Percentiles rank a stretch among this genome's conserved stretches.
These are phyloP conservation scores for Phytophthora nicotianae DNA, from an alignment of 352 stramenopile species.

Conservation along the genomic window DNA sequence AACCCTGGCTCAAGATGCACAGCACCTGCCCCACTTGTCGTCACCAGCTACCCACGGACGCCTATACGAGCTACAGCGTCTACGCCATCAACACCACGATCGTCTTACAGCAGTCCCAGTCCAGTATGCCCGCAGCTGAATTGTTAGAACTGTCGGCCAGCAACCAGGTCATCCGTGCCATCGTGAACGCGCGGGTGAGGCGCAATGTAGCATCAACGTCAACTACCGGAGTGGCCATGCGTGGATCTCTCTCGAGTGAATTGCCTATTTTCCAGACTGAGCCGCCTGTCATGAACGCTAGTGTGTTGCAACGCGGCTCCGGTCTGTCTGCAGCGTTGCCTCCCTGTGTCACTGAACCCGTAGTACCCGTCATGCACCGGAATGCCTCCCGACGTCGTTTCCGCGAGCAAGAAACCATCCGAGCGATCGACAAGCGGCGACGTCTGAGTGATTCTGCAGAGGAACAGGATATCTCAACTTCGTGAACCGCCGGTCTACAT, in stretches of 20 bases:
- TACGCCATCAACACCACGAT: conserved; percentile 92
- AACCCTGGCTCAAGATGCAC: conserved; percentile 88
- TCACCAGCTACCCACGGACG: conserved; percentile 78
- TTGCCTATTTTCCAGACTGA: conserved; percentile 60
- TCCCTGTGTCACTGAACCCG: conserved; percentile 64
- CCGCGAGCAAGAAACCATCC: conserved; percentile 49
- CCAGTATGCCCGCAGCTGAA: conserved; percentile 73
- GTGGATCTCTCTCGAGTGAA: conserved; percentile 38
- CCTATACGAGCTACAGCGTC: conserved; percentile 87
- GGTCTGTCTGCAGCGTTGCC: conserved; percentile 46
- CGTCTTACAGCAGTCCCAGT: conserved; percentile 86
- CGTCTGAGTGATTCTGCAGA: conserved; percentile 54
- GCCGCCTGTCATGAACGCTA: conserved; percentile 80
- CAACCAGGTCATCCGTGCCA: conserved; percentile 86
- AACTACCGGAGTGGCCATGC: conserved; percentile 8
- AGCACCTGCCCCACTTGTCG: conserved; percentile 86
- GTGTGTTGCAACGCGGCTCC: conserved; percentile 64
- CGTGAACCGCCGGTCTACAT: conserved; percentile 19
- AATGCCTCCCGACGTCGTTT: conserved; percentile 69
- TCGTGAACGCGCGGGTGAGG: conserved; percentile 85
- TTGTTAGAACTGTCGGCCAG: conserved; percentile 81
- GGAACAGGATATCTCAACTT: conserved; percentile 65
- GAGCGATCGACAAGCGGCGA: conserved; percentile 60
- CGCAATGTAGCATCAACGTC: conserved; percentile 43
- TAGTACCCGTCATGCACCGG: conserved; percentile 72